Conservation (phyloP, 345 rosid genomes). For the Jatropha curcas region DNA sequence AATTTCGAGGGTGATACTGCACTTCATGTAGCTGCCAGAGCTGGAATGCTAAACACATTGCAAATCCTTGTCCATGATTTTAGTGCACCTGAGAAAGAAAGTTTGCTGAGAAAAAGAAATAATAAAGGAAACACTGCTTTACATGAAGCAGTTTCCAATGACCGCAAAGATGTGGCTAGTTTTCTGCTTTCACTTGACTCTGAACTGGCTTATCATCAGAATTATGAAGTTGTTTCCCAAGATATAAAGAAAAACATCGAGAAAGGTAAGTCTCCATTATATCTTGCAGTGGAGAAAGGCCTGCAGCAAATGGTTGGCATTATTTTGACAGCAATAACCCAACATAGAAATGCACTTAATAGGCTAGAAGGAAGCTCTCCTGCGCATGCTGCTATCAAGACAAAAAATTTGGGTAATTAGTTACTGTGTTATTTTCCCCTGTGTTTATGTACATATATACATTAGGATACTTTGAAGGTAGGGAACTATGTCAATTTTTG, state of each 20-base stretch:
- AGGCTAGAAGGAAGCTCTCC: background rate
- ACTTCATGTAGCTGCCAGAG: conserved; percentile 4
- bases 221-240: too few species aligned
- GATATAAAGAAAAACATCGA: background rate
- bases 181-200: background rate
- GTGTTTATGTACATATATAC: too few species aligned
- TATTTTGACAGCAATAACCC: background rate
- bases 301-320: background rate
- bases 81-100: background rate
- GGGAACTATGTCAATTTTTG: too few species aligned
- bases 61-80: background rate
- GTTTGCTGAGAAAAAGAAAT: background rate
- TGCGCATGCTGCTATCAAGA: background rate
- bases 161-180: background rate
- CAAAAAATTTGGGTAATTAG: background rate
- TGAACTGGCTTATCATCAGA: background rate
- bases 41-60: background rate
- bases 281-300: background rate
- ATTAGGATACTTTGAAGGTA: too few species aligned
- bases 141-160: background rate
- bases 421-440: too few species aligned
- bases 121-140: background rate
- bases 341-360: fast-evolving
- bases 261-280: background rate
- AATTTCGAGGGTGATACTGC: background rate